These are phyloP conservation scores for Lenzites betulinus DNA, from an alignment of 768 basidiomycete genomes.

Conservation along the genomic window DNA sequence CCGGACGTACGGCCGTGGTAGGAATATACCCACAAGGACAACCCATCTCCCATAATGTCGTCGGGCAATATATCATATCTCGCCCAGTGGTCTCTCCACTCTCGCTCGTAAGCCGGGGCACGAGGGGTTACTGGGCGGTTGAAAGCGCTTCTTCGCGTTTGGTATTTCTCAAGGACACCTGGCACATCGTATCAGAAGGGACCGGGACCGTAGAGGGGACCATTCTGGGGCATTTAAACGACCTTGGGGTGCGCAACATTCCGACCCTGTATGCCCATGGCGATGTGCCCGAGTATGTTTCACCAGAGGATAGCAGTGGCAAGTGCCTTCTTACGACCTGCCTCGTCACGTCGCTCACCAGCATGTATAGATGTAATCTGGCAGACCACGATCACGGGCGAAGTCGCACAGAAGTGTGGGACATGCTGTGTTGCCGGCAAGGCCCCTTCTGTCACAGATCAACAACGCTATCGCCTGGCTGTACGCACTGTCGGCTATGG, in stretches of 20 bases:
- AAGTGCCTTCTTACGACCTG: too few relatives aligned
- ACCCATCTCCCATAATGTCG: too few relatives aligned
- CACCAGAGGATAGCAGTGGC: too few relatives aligned
- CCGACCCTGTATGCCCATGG: not conserved
- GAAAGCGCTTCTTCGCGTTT: not conserved
- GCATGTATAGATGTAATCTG: not conserved
- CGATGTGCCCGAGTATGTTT: constrained; percentile 1
- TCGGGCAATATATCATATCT: not conserved
- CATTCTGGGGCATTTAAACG: not conserved
- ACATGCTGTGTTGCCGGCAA: not conserved
- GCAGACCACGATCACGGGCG: not conserved
- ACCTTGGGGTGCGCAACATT: not conserved
- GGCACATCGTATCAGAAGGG: not conserved
- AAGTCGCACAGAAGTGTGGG: not conserved
- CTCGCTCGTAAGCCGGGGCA: not conserved
- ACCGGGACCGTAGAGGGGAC: not conserved
- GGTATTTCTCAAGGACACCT: constrained; percentile 15
- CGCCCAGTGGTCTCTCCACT: constrained; percentile 9
- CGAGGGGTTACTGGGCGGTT: constrained; percentile 15
- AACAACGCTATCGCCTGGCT: constrained; percentile 8
- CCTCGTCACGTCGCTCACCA: too few relatives aligned
- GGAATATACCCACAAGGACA: not conserved
- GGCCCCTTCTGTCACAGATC: not conserved
- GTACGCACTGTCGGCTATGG: constrained; percentile 1
- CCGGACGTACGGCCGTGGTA: not conserved